Conservation (phyloP, 495 filamentous ascomycete genomes). For the Aspergillus avenaceus region DNA sequence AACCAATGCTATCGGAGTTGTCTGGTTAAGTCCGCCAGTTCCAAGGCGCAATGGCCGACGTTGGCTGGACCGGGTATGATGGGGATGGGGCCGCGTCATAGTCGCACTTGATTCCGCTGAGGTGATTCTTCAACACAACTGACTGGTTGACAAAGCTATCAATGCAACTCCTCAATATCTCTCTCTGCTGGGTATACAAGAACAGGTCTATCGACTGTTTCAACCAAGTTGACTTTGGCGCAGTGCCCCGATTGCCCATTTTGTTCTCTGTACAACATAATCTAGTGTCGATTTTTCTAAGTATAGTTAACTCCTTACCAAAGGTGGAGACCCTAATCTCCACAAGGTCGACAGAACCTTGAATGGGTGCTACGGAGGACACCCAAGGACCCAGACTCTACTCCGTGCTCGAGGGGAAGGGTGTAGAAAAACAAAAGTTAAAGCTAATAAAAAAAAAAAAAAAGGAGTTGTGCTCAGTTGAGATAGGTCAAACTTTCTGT, state of each 20-base stretch:
- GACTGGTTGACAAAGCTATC: too few relatives aligned
- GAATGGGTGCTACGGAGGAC: neutral
- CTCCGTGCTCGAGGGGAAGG: too few relatives aligned
- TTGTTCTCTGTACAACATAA: neutral
- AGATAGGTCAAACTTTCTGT: too few relatives aligned
- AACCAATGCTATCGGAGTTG: too few relatives aligned
- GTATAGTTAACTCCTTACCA: neutral
- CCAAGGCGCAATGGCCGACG: neutral
- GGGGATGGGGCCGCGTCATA: neutral
- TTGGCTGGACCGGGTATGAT: neutral
- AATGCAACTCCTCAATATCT: too few relatives aligned
- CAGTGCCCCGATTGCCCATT: neutral
- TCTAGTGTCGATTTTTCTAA: neutral
- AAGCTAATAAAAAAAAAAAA: too few relatives aligned
- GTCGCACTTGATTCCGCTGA: too few relatives aligned
- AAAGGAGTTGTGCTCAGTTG: too few relatives aligned
- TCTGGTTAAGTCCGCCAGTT: neutral
- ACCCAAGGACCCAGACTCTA: neutral
- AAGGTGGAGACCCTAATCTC: neutral
- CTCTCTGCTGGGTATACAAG: too few relatives aligned
- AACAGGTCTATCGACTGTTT: too few relatives aligned
- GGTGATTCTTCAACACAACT: too few relatives aligned
- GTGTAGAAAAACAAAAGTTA: too few relatives aligned
- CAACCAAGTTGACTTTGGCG: neutral
- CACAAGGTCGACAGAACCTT: neutral